Base-by-base conservation (phyloP, 2,329 filamentous ascomycete species). In the Hymenoscyphus repandus region DNA sequence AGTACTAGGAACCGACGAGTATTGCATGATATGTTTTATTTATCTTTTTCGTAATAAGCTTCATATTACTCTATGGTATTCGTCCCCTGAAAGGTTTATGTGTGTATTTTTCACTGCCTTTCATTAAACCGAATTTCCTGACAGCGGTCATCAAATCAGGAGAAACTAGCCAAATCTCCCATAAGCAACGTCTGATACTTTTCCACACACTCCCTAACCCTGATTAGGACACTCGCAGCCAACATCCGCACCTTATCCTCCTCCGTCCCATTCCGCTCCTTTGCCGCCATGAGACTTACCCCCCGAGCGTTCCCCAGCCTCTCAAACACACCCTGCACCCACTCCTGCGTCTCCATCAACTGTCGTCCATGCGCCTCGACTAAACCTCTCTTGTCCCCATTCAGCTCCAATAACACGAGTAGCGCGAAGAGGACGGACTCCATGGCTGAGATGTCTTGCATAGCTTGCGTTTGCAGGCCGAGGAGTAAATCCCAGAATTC, bases 401-500 rank as follows among this genome's bases (percentile, higher is more conserved):
- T 95, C 34, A 95, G 77, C 62, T 96, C 90, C 12, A 99, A 69
- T 47, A 96, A 66, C 6, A 88, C 86, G 45, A 96, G 74, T 52
- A 96, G 79, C 1, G 85, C 82, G 51, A 95, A 87, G 1, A 97
- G 72, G 50, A 95, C 74, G 0, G 89, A 86, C 43, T 86, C 82
- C 17, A 89, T 75, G 1, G 96, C 79, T 0, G 74, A 71, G 1
- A 85, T 68, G 56, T 93, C 86, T 1, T 78, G 79, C 27, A 76
- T 74, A 36, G 76, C 74, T 41, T 75, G 70, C 39, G 74, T 80
- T 6, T 86, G 78, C 2, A 96, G 74, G 2, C 78, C 74, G 60
- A 96, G 79, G 2, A 97, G 72, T n/a, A 99, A 70, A 41, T 86
- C 79, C 81, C 91, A 91, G 15, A 95, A 79, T 68, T 96, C 90